phyloP scores from a whole-genome alignment of 129 eudicot species.

The carrot (Daucus carota) region DNA sequence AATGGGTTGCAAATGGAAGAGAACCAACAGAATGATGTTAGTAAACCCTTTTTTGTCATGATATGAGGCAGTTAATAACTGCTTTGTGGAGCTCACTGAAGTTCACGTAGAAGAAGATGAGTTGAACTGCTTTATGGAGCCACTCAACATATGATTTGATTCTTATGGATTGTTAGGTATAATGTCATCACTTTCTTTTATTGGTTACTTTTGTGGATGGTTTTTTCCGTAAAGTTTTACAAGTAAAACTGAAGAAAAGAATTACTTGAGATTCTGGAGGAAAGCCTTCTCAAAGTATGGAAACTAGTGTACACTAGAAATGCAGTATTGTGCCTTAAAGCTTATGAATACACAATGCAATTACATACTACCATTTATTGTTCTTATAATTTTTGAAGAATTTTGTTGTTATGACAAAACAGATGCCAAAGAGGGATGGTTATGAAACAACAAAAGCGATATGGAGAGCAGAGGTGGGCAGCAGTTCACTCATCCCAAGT shows the following conservation, averaged over 20 bases:
- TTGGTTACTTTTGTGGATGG: no score
- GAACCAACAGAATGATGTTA: conserved; percentile 19
- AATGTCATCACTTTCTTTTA: background rate
- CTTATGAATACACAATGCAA: no score
- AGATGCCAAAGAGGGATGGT: conserved; percentile 99
- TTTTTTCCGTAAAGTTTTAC: no score
- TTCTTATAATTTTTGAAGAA: no score
- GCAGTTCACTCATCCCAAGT: conserved; percentile 64
- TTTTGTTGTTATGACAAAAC: conserved; percentile 1
- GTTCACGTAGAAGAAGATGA: conserved; percentile 25
- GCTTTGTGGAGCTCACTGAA: conserved; percentile 41
- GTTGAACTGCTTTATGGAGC: conserved; percentile 14
- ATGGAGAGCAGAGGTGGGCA: conserved; percentile 55
- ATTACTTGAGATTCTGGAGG: background rate
- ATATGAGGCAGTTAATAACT: conserved; percentile 26
- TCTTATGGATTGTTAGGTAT: conserved; percentile 97
- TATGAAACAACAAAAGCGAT: conserved; percentile 92
- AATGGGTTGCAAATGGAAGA: conserved; percentile 14
- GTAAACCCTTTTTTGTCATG: conserved; percentile 15
- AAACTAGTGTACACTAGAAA: no score
- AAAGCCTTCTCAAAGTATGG: background rate
- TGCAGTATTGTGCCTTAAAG: no score
- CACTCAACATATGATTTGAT: conserved; percentile 53
- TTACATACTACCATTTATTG: no score
- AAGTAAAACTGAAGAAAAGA: no score